phyloP scores from a whole-genome alignment of 805 yeast species.

The Zygotorulaspora chibaensis region DNA sequence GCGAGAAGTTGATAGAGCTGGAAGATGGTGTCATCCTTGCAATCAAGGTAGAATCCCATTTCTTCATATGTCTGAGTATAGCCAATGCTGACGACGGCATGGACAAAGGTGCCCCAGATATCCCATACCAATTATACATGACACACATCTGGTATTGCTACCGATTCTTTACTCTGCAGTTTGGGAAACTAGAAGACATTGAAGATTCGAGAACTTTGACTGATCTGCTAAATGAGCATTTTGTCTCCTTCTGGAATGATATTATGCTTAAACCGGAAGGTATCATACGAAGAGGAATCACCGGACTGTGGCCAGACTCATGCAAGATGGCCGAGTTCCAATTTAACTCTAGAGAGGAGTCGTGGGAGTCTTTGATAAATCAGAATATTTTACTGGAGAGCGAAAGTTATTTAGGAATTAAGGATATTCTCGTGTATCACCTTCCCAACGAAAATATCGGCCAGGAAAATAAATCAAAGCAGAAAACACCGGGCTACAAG shows the following conservation, averaged over 20 bases:
- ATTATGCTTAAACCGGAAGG: slow-evolving; percentile 24
- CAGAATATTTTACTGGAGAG: slow-evolving; percentile 27
- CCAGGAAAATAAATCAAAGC: background rate
- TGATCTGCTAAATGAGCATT: slow-evolving; percentile 28
- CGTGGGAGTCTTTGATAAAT: slow-evolving; percentile 30
- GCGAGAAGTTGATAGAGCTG: slow-evolving; percentile 28
- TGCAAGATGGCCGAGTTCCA: slow-evolving; percentile 27
- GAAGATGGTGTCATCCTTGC: slow-evolving; percentile 28
- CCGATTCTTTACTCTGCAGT: slow-evolving; percentile 24
- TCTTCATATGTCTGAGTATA: slow-evolving; percentile 26
- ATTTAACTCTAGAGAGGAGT: slow-evolving; percentile 6
- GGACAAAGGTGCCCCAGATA: slow-evolving; percentile 3
- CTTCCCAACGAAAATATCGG: slow-evolving; percentile 18
- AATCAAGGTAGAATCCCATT: slow-evolving; percentile 29
- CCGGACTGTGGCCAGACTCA: slow-evolving; percentile 21
- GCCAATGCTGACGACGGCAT: slow-evolving; percentile 13
- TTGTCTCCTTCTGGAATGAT: slow-evolving; percentile 33
- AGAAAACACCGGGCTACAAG: slow-evolving; percentile 14
- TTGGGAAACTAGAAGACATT: slow-evolving; percentile 25
- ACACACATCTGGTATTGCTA: slow-evolving; percentile 29
- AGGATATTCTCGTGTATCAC: slow-evolving; percentile 32
- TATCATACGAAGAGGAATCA: slow-evolving; percentile 23
- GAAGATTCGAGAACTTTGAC: slow-evolving; percentile 27
- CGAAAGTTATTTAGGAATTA: slow-evolving; percentile 28
- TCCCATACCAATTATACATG: slow-evolving; percentile 29